phyloP scores from a whole-genome alignment of 768 basidiomycete genomes.

The Ramaria sp. region DNA sequence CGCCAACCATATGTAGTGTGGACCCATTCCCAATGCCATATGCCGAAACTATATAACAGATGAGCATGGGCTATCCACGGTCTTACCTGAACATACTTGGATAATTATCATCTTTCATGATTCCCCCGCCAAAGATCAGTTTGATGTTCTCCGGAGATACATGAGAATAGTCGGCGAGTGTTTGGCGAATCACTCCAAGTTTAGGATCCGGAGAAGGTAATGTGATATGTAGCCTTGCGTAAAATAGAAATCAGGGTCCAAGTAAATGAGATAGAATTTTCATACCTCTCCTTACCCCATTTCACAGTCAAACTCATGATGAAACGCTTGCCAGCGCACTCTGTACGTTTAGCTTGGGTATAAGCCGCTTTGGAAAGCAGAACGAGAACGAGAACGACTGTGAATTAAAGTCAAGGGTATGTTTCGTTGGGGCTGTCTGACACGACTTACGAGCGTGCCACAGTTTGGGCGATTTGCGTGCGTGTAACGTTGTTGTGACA shows the following conservation, averaged over 20 bases:
- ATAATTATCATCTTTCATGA: slow-evolving; percentile 75
- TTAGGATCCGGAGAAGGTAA: slow-evolving; percentile 50
- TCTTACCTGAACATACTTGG: slow-evolving; percentile 35
- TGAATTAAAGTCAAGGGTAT: not conserved
- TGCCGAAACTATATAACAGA: slow-evolving; percentile 43
- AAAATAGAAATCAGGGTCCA: slow-evolving; percentile 7
- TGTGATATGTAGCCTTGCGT: slow-evolving; percentile 34
- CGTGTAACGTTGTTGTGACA: not conserved
- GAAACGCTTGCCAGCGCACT: slow-evolving; percentile 1
- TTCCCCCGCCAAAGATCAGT: slow-evolving; percentile 80
- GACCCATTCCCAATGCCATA: slow-evolving; percentile 65
- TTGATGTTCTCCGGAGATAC: slow-evolving; percentile 66
- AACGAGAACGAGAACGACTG: slow-evolving; percentile 18
- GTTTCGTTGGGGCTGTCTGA: not conserved
- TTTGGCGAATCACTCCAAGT: slow-evolving; percentile 45
- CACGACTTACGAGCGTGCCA: slow-evolving; percentile 8
- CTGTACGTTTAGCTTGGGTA: slow-evolving; percentile 17
- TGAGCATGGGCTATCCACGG: not conserved
- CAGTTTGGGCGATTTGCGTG: not conserved
- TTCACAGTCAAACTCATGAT: slow-evolving; percentile 33
- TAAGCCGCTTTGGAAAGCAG: slow-evolving; percentile 20
- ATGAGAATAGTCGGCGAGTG: slow-evolving; percentile 65
- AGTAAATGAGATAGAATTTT: not conserved
- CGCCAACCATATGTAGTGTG: slow-evolving; percentile 60
- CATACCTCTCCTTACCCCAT: slow-evolving; percentile 37